Conservation (phyloP, 345 rosid genomes). For the Heritiera fomes region DNA sequence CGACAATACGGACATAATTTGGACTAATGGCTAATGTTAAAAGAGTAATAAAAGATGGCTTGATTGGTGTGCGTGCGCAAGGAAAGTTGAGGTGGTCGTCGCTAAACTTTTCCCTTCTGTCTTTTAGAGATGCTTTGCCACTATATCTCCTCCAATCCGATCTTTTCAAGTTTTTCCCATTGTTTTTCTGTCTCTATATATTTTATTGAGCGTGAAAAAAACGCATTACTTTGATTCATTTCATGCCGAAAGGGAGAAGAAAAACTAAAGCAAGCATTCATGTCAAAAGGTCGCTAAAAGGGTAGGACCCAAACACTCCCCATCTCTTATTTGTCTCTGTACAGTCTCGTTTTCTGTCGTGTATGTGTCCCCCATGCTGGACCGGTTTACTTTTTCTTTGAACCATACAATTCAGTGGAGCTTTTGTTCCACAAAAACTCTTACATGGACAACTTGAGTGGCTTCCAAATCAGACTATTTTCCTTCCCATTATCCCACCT, state of each 20-base stretch:
- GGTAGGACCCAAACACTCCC: slow-evolving; percentile 9
- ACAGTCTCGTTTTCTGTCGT: not conserved
- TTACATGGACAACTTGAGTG: slow-evolving; percentile 28
- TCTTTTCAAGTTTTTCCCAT: slow-evolving; percentile 11
- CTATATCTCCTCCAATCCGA: slow-evolving; percentile 18
- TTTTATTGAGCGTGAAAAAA: slow-evolving; percentile 27
- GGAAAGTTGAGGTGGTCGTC: slow-evolving; percentile 23
- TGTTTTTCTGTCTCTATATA: slow-evolving; percentile 1
- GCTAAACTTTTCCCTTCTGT: slow-evolving; percentile 20
- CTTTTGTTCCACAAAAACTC: slow-evolving; percentile 20
- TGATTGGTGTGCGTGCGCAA: slow-evolving; percentile 20
- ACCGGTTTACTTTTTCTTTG: slow-evolving; percentile 24
- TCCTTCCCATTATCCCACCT: not conserved
- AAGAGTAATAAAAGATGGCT: not conserved
- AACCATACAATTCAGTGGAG: slow-evolving; percentile 29
- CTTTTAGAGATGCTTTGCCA: slow-evolving; percentile 32
- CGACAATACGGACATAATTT: not conserved
- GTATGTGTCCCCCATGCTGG: slow-evolving; percentile 11
- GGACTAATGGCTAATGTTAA: not conserved
- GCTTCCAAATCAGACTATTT: slow-evolving; percentile 21
- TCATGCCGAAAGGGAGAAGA: not conserved
- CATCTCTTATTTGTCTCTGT: not conserved
- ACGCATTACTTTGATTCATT: slow-evolving; percentile 31
- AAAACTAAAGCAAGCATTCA: slow-evolving; percentile 30
- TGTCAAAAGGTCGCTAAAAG: slow-evolving; percentile 15